Percentiles rank a stretch among this genome's conserved stretches.
Conservation (phyloP, 2,329 filamentous ascomycete species). For the Clarireedia homoeocarpa region DNA sequence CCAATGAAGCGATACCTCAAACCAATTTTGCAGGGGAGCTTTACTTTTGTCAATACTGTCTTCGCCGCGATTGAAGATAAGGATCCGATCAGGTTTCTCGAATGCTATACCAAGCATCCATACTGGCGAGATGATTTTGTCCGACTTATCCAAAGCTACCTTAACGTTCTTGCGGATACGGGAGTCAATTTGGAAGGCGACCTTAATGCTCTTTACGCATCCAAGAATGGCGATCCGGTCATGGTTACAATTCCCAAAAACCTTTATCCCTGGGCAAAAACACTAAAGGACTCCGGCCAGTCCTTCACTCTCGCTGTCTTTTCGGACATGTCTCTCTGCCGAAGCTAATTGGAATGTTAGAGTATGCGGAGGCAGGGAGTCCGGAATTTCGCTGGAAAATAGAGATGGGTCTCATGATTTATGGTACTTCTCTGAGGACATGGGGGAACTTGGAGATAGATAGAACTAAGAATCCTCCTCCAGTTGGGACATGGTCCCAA, state of each 20-base stretch:
- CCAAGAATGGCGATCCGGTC: no score
- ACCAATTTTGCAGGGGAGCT: neutral
- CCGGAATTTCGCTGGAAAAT: no score
- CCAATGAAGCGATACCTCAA: neutral
- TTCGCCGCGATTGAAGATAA: neutral
- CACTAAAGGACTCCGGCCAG: neutral
- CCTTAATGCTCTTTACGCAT: neutral
- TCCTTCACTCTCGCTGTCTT: neutral
- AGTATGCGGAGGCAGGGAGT: no score
- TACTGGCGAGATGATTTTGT: neutral
- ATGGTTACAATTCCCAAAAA: neutral
- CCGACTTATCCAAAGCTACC: neutral
- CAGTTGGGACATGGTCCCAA: no score
- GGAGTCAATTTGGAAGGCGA: neutral
- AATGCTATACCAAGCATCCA: neutral
- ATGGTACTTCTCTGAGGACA: no score
- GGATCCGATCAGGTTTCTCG: neutral
- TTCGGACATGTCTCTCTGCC: neutral
- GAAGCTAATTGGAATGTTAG: no score
- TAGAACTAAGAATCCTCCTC: no score
- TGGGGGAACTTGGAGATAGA: no score
- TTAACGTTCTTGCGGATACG: neutral
- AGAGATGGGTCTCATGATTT: no score
- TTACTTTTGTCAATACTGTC: neutral
- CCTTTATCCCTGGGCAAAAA: neutral